Conservation (phyloP, 306 rosid species). For the Citrullus colocynthis region DNA sequence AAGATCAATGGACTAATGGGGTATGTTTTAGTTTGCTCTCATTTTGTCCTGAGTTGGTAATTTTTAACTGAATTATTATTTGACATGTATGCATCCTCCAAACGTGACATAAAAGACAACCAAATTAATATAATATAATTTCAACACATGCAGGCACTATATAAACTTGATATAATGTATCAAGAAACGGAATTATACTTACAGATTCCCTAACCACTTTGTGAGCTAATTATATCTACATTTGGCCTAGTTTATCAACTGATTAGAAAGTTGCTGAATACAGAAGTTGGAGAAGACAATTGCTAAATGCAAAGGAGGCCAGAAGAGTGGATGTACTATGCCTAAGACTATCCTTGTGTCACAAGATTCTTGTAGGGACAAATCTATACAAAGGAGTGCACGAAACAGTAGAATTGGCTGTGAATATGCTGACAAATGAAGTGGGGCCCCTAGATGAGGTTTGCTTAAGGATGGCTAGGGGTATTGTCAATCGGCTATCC, state of each 20-base stretch:
- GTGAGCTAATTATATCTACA: neutral
- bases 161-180: neutral
- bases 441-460: conserved; percentile 69
- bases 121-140: neutral
- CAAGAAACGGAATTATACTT: neutral
- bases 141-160: neutral
- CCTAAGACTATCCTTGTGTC: conserved; percentile 46
- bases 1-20: conserved; percentile 66
- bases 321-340: conserved; percentile 80
- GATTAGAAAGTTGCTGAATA: conserved; percentile 15
- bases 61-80: neutral
- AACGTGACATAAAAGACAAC: neutral
- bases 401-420: conserved; percentile 44
- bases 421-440: conserved; percentile 46
- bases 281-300: conserved; percentile 83
- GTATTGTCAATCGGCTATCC: conserved; percentile 81
- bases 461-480: conserved; percentile 54
- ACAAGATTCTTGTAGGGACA: conserved; percentile 61
- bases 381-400: conserved; percentile 39
- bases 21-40: conserved; percentile 19
- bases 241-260: neutral
- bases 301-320: conserved; percentile 72
- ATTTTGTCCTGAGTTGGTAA: neutral
- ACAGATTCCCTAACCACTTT: neutral
- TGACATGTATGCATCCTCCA: neutral